Percentiles rank a stretch among this genome's conserved stretches.
Conservation (phyloP, 306 rosid genomes). For the Spatholobus suberectus region DNA sequence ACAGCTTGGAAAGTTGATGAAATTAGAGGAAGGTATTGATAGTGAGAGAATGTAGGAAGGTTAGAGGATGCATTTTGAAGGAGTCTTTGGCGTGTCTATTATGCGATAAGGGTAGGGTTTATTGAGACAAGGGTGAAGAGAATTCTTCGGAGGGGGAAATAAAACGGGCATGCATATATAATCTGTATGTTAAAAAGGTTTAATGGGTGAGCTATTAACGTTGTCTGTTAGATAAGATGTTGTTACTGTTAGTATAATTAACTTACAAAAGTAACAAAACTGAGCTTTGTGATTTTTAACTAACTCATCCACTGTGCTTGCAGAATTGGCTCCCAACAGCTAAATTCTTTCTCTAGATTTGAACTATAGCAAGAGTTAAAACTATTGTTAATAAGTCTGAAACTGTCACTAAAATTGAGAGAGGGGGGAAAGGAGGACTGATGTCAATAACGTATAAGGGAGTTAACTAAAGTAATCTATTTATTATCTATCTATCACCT, state of each 20-base stretch:
- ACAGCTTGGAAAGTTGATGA: constrained; percentile 61
- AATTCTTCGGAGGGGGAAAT: constrained; percentile 39
- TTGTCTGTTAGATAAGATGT: neutral
- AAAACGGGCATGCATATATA: neutral
- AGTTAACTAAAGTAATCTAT: no score
- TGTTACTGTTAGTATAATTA: neutral
- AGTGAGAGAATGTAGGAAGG: constrained; percentile 75
- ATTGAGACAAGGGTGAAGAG: constrained; percentile 49
- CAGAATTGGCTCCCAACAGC: no score
- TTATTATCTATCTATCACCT: no score
- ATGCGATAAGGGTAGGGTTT: constrained; percentile 36
- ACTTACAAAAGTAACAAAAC: neutral
- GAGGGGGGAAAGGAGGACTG: no score
- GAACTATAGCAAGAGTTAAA: no score
- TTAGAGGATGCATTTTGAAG: constrained; percentile 46
- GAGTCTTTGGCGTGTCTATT: constrained; percentile 42
- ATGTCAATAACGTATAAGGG: no score
- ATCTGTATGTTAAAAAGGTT: neutral
- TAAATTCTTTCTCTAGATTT: no score
- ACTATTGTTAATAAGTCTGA: no score
- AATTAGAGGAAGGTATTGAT: constrained; percentile 54
- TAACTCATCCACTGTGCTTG: no score
- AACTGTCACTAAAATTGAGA: no score
- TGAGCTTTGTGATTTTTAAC: no score
- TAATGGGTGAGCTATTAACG: neutral